These are phyloP conservation scores for Citrullus mucosospermus DNA, from an alignment of 306 rosid species.

Conservation along the genomic window DNA sequence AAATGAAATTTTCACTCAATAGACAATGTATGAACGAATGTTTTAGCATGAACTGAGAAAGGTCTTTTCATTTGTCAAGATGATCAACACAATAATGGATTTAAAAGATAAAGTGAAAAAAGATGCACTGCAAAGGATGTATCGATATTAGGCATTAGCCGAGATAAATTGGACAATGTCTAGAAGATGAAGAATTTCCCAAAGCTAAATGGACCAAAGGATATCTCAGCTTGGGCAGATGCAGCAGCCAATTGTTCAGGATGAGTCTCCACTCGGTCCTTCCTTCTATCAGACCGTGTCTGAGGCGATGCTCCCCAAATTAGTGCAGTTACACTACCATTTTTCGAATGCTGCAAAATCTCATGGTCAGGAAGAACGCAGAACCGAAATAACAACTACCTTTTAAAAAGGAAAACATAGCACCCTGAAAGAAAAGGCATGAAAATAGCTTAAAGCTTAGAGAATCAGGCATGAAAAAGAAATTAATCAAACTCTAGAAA, in stretches of 20 bases:
- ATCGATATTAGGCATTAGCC: not conserved
- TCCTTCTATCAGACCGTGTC: slow-evolving; percentile 79
- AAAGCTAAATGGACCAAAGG: slow-evolving; percentile 21
- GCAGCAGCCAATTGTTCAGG: slow-evolving; percentile 99
- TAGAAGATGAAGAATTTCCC: not conserved
- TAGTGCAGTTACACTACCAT: slow-evolving; percentile 69
- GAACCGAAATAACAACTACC: not conserved
- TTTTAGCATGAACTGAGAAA: not conserved
- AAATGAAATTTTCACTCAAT: not conserved
- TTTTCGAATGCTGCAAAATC: slow-evolving; percentile 45
- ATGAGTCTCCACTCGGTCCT: slow-evolving; percentile 93
- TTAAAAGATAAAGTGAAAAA: not conserved
- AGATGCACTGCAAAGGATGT: not conserved
- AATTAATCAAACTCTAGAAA: not conserved
- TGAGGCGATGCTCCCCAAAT: slow-evolving; percentile 99
- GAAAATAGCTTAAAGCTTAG: not conserved
- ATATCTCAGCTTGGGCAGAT: slow-evolving; percentile 88
- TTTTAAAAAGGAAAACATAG: not conserved
- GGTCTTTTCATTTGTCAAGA: not conserved
- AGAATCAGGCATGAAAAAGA: not conserved
- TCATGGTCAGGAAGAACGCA: slow-evolving; percentile 13
- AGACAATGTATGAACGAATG: not conserved
- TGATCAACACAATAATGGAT: not conserved
- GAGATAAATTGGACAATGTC: not conserved
- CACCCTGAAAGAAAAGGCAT: not conserved